Conservation (phyloP, 768 basidiomycete genomes). For the Podaxis sp. region DNA sequence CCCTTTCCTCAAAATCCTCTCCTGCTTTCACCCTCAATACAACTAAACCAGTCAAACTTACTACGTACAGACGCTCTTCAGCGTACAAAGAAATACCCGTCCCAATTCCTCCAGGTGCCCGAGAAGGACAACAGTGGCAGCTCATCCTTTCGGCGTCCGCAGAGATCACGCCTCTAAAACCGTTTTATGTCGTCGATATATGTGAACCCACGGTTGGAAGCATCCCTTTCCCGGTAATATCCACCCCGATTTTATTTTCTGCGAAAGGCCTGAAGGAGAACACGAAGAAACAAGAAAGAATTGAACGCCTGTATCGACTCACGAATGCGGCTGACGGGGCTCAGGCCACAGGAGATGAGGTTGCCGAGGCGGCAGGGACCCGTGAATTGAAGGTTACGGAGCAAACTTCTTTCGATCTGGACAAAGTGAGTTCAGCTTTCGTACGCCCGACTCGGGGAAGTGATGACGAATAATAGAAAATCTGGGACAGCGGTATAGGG, state of each 20-base stretch:
- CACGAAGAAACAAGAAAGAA: constrained; percentile 62
- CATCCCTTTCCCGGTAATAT: constrained; percentile 59
- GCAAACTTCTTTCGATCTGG: constrained; percentile 87
- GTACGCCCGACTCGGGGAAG: constrained; percentile 21
- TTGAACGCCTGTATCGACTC: constrained; percentile 55
- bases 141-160: constrained; percentile 47
- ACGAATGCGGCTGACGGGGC: constrained; percentile 21
- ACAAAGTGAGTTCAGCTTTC: constrained; percentile 63
- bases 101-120: constrained; percentile 54
- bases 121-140: constrained; percentile 61
- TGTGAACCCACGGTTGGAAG: constrained; percentile 40
- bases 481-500: constrained; percentile 94
- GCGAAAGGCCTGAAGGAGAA: constrained; percentile 26
- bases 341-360: constrained; percentile 17
- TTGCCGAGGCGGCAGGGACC: background rate
- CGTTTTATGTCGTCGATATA: constrained; percentile 37
- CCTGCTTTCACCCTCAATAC: constrained; percentile 20
- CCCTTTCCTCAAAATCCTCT: constrained; percentile 4
- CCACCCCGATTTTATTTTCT: constrained; percentile 60
- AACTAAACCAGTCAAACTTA: constrained; percentile 60
- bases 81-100: constrained; percentile 79
- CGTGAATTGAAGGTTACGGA: constrained; percentile 58
- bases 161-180: constrained; percentile 17
- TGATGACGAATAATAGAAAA: constrained; percentile 64
- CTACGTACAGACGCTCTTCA: constrained; percentile 64